Evolutionary conservation across 2,329 filamentous ascomycete genomes (phyloP).

Genomic region (Sporothrix curviconia): DNA sequence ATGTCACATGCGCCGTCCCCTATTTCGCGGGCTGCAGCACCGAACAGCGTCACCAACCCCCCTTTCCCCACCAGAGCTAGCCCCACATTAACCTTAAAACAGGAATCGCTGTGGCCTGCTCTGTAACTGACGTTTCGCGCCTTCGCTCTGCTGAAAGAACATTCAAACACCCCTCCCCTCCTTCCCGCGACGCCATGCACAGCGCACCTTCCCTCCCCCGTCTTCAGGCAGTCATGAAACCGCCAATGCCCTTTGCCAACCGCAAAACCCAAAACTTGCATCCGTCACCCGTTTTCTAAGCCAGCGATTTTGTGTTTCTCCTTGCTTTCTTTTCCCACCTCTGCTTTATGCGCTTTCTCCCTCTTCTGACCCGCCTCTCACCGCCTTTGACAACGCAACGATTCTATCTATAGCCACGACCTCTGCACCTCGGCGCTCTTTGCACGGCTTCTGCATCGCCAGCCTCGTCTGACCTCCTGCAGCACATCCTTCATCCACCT

Average conservation of each 20-base stretch:
- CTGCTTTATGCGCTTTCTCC: not conserved
- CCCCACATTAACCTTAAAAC: constrained; percentile 16
- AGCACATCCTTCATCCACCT: not conserved
- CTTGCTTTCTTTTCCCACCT: not conserved
- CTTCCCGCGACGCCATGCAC: constrained; percentile 1
- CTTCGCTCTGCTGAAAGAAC: not conserved
- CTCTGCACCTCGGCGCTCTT: not conserved
- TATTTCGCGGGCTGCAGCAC: not conserved
- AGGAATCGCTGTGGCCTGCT: not conserved
- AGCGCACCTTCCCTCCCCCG: constrained; percentile 4
- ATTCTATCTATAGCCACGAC: not conserved
- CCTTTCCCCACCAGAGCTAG: constrained; percentile 14
- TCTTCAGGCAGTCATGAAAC: constrained; percentile 17
- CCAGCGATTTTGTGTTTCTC: not conserved
- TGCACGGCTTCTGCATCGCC: not conserved
- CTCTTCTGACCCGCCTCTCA: not conserved
- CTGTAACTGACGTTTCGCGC: not conserved
- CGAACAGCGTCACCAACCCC: not conserved
- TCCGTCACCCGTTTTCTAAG: not conserved
- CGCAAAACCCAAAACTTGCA: not conserved
- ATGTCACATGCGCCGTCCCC: constrained; percentile 6
- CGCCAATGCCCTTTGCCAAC: not conserved
- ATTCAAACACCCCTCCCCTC: not conserved
- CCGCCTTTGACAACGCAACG: not conserved
- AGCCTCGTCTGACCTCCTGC: not conserved